Evolutionary conservation across 208 protist genomes (phyloP), one percentile per base, ranked within the genome.

Genomic region (Strigomonas culicis): DNA sequence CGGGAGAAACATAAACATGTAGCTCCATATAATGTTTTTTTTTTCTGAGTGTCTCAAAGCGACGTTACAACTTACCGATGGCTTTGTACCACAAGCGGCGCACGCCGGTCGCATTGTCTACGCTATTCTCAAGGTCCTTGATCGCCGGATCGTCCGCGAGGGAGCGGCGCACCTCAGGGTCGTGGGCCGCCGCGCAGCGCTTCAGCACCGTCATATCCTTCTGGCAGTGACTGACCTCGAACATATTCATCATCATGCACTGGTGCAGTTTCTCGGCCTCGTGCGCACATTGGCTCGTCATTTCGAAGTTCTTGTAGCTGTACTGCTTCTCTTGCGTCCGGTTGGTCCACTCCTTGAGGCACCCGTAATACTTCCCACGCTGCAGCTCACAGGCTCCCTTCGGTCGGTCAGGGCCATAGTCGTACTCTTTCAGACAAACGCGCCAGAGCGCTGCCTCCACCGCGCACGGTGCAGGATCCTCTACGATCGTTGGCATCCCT

Each of bases 171-270:
- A 94, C 72, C 59, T 69, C 72, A 34, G 72, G 52, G 64, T 91
- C 79, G 49, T 85, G 49, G 17, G 70, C 70, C 19, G 82, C 79
- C 8, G 73, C 81, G 70, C 89, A 95, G 15, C 72, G 68, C 77
- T 95, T 95, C 57, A 95, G 75, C 43, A 79, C 55, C 25, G 76
- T 66, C 89, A 95, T 95, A 8, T 82, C 73, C 36, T 70, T 65
- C 46, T 87, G 77, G 50, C 89, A 95, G 49, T 72, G 63, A 13
- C 74, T 79, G 36, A 90, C 82, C 69, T 95, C 89, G 61, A 93
- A 95, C 77, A 88, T 90, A 72, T 77, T 86, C 65, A 89, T 86
- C 89, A 95, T 95, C 89, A 95, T 95, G 68, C 89, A 95, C 70
- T 92, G 77, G 46, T 95, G 85, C 55, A 95, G 69, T 62, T 75